Percentiles rank a stretch among this genome's conserved stretches.
These are phyloP conservation scores for Fonsecaea nubica DNA, from an alignment of 2,329 filamentous ascomycete species.

Conservation along the genomic window DNA sequence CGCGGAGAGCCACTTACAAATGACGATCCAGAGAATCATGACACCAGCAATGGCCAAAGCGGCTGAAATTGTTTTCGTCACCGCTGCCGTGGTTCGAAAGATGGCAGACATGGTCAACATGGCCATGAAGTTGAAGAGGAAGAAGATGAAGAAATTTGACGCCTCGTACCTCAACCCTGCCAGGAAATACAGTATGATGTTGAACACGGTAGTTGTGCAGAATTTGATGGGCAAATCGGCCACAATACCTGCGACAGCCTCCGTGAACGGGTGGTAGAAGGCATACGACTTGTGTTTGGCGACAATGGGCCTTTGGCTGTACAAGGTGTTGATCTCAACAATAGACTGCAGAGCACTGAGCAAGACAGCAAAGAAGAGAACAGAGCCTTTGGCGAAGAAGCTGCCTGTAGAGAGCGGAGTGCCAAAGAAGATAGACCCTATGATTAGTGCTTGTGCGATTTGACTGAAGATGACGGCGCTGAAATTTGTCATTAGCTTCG, in stretches of 20 bases:
- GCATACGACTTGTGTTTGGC: conserved; percentile 66
- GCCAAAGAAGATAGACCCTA: conserved; percentile 71
- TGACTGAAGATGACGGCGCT: conserved; percentile 68
- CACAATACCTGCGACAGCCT: conserved; percentile 53
- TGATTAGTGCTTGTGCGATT: conserved; percentile 64
- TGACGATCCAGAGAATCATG: conserved; percentile 48
- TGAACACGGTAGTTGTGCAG: conserved; percentile 65
- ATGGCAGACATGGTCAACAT: conserved; percentile 66
- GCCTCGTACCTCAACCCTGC: conserved; percentile 61
- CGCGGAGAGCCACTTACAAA: conserved; percentile 39
- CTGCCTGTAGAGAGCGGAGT: conserved; percentile 64
- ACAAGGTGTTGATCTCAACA: conserved; percentile 71
- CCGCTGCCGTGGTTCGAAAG: conserved; percentile 64
- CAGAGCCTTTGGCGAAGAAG: conserved; percentile 68
- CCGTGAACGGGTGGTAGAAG: conserved; percentile 61
- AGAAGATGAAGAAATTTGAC: conserved; percentile 67
- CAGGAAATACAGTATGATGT: conserved; percentile 69
- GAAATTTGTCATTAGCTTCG: conserved; percentile 4
- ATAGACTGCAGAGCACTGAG: conserved; percentile 69
- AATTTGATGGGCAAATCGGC: conserved; percentile 63
- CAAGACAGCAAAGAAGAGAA: conserved; percentile 68
- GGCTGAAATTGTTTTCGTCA: conserved; percentile 63
- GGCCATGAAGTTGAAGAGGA: conserved; percentile 57
- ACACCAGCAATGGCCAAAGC: conserved; percentile 62
- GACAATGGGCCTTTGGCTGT: conserved; percentile 65